Conservation (phyloP, 2,329 filamentous ascomycete genomes). For the Fusarium secorum region DNA sequence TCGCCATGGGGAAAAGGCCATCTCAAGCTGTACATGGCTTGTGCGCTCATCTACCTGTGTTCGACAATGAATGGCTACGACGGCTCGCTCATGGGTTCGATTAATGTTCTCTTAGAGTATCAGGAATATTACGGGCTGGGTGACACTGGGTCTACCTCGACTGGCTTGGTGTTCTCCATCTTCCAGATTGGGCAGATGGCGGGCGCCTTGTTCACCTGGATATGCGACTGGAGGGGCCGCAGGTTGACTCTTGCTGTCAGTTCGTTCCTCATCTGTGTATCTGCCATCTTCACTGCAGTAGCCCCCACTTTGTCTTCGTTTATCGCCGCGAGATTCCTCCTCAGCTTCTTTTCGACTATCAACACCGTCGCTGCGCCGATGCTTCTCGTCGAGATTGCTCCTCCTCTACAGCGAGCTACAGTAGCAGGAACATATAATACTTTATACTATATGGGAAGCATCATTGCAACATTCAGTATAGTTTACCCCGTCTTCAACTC, state of each 20-base stretch:
- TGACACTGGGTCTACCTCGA: neutral
- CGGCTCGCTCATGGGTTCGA: neutral
- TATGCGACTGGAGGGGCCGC: neutral
- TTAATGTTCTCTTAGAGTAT: neutral
- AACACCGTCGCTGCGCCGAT: neutral
- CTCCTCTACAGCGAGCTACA: neutral
- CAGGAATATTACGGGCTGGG: neutral
- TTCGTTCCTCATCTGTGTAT: neutral
- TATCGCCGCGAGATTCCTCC: neutral
- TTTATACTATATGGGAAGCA: neutral
- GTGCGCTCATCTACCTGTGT: neutral
- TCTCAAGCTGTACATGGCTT: neutral
- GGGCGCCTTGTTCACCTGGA: neutral
- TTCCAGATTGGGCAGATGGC: neutral
- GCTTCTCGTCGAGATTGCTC: neutral
- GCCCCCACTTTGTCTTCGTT: neutral
- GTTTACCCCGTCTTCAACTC: fast-evolving
- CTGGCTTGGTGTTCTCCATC: neutral
- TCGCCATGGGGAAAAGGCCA: neutral
- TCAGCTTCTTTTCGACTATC: neutral
- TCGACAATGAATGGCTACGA: neutral
- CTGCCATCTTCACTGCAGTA: neutral
- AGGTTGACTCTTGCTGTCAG: neutral
- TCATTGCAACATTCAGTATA: neutral
- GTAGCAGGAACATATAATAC: neutral